Evolutionary conservation across 2,329 filamentous ascomycete genomes (phyloP).

Genomic region (Paraconiothyrium sp.): DNA sequence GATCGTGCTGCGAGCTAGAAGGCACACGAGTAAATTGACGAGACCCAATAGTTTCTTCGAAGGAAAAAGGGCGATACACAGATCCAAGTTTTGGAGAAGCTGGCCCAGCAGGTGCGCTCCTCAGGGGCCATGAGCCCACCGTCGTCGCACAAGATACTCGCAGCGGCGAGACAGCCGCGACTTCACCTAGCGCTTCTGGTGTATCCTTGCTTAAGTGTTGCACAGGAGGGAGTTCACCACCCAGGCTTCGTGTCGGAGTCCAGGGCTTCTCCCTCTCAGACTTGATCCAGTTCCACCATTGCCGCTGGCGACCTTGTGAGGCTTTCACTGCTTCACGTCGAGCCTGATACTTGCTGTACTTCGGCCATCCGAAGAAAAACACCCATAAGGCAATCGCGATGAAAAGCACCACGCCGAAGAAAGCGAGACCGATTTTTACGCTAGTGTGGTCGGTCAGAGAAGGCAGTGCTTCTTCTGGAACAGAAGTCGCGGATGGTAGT

Average conservation of each 20-base stretch:
- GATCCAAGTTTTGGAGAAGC: not conserved
- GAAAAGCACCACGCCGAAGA: not conserved
- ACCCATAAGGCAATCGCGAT: not conserved
- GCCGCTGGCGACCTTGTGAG: not conserved
- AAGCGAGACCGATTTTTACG: not conserved
- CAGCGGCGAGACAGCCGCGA: not conserved
- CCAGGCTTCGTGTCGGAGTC: too few relatives aligned
- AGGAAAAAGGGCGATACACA: not conserved
- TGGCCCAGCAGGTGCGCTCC: not conserved
- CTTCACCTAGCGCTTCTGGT: not conserved
- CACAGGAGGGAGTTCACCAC: not conserved
- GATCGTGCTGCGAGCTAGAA: not conserved
- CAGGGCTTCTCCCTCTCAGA: not conserved
- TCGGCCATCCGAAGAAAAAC: not conserved
- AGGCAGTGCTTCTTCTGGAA: not conserved
- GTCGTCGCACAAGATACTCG: not conserved
- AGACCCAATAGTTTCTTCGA: not conserved
- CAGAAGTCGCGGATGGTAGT: not conserved
- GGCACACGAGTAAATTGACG: not conserved
- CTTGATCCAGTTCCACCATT: conserved; percentile 4
- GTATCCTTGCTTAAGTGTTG: not conserved
- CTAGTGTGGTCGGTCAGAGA: not conserved
- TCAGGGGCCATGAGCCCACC: not conserved
- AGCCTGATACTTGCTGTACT: not conserved
- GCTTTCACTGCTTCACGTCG: not conserved